Evolutionary conservation across 2,329 filamentous ascomycete species (phyloP).

Genomic region (Penicillium aurantiogriseum): DNA sequence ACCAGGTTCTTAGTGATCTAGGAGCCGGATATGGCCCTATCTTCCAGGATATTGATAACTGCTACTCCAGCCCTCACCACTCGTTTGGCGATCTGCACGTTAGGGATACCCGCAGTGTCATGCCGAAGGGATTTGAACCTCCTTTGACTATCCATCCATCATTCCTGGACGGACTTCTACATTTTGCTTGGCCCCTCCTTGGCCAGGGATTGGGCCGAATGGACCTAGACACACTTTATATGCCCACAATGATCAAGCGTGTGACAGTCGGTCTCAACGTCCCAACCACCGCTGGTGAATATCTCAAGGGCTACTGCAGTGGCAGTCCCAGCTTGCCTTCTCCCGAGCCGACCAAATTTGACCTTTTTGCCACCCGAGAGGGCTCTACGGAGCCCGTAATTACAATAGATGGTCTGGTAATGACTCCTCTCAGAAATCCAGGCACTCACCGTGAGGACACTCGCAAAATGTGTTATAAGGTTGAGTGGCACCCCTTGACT

Average conservation of each 20-base stretch:
- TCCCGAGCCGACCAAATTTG: conserved; percentile 23
- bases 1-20: conserved; percentile 46
- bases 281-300: conserved; percentile 17
- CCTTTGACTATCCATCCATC: conserved; percentile 48
- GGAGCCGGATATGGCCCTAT: conserved; percentile 53
- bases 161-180: conserved; percentile 44
- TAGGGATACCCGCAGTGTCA: conserved; percentile 45
- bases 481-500: conserved; percentile 22
- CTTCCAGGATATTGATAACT: conserved; percentile 54
- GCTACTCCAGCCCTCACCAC: conserved; percentile 38
- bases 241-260: conserved; percentile 35
- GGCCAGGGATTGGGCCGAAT: conserved; percentile 30
- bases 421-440: conserved; percentile 28
- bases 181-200: conserved; percentile 35
- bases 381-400: conserved; percentile 20
- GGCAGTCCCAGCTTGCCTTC: conserved; percentile 19
- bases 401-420: conserved; percentile 23
- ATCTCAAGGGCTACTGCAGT: conserved; percentile 23
- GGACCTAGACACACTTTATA: conserved; percentile 34
- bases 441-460: conserved; percentile 3
- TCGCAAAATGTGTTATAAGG: conserved; percentile 26
- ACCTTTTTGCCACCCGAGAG: conserved; percentile 19
- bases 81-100: conserved; percentile 38
- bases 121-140: conserved; percentile 50
- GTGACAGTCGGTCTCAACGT: conserved; percentile 23